Evolutionary conservation across 345 rosid genomes (phyloP).

Genomic region (Acer campestre): DNA sequence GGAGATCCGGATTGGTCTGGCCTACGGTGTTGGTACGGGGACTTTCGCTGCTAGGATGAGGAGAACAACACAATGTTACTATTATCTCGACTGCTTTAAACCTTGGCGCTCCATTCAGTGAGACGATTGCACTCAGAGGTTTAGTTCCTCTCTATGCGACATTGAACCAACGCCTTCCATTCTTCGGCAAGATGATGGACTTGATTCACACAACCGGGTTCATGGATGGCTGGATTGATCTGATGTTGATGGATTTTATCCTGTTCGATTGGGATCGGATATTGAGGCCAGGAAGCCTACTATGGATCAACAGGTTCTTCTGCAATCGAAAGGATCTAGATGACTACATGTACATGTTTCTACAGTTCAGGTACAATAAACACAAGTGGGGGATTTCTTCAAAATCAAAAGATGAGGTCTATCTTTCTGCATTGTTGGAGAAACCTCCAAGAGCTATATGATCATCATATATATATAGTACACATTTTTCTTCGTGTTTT

Average conservation of each 20-base stretch:
- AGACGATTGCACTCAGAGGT: slow-evolving; percentile 82
- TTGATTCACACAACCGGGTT: slow-evolving; percentile 74
- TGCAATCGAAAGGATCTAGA: slow-evolving; percentile 72
- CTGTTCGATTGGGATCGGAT: slow-evolving; percentile 87
- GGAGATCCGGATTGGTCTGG: slow-evolving; percentile 71
- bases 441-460: slow-evolving; percentile 83
- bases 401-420: slow-evolving; percentile 68
- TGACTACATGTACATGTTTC: slow-evolving; percentile 89
- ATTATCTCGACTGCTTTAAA: slow-evolving; percentile 74
- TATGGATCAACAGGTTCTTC: slow-evolving; percentile 86
- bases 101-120: slow-evolving; percentile 89
- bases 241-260: slow-evolving; percentile 75
- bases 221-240: slow-evolving; percentile 85
- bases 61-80: slow-evolving; percentile 66
- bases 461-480: neutral
- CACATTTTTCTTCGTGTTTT: too few relatives aligned
- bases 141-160: slow-evolving; percentile 70
- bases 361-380: slow-evolving; percentile 87
- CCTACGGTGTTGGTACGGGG: slow-evolving; percentile 72
- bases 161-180: slow-evolving; percentile 81
- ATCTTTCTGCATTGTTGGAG: slow-evolving; percentile 82
- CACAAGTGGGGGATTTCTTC: slow-evolving; percentile 75
- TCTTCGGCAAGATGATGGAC: slow-evolving; percentile 88
- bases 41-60: slow-evolving; percentile 93
- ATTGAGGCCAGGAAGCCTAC: slow-evolving; percentile 79